Evolutionary conservation across 78 protist genomes (phyloP), one percentile per base, ranked within the genome.

Genomic region (Isochrysis galbana): DNA sequence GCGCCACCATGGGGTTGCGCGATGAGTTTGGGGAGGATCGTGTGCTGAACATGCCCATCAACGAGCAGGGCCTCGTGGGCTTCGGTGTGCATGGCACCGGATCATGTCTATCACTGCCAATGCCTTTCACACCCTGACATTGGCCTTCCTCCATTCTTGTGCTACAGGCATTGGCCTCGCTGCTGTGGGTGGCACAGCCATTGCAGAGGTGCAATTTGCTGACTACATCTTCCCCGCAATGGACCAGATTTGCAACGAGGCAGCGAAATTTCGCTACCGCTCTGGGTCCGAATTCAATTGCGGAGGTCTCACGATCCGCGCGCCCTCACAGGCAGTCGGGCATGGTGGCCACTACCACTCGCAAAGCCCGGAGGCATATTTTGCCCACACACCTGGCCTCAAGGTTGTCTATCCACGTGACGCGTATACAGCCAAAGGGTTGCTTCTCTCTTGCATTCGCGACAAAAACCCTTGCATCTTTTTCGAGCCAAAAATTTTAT

Each of bases 191-290:
- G 82, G 69, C 54, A 97, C 97, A 0, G 97, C 99, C 34, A 96
- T 98, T 26, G 99, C 99, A 0, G 99, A 98, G 84, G 83, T 92
- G 22, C 94, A 94, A 89, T 94, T 94, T 38, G 95, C 95, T 25
- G 99, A 98, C 92, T 98, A 98, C 94, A 98, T 98, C 38, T 98
- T 96, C 93, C 99, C 99, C 1, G 99, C 99, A 10, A 97, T 97
- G 34, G 99, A 98, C 92, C 99, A 98, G 90, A 96, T 97, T 1
- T 84, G 77, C 48, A 98, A 98, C 94, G 99, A 98, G 94, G 99
- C 99, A 22, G 99, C 99, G 48, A 98, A 98, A 93, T 97, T 96
- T 93, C 95, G 99, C 51, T 98, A 97, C 95, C 94, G 99, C 61
- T 94, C 98, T 17, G 84, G 92, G 38, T 2, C 38, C 26, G 86